phyloP scores from a whole-genome alignment of 2,329 filamentous ascomycete species.

The Trichoderma asperellum region DNA sequence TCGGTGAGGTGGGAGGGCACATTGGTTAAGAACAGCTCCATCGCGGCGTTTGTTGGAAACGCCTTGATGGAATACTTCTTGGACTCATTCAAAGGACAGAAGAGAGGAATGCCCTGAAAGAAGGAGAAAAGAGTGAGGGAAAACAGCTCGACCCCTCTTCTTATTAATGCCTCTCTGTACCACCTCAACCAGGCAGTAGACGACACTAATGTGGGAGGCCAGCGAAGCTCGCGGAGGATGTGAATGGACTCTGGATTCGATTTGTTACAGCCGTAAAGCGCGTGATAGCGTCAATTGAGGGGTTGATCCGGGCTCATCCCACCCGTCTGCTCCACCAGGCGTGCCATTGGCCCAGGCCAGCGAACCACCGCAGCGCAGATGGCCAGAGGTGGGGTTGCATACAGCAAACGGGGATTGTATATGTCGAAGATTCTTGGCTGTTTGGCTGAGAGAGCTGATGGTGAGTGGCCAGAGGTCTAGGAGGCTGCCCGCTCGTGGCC shows the following conservation, averaged over 20 bases:
- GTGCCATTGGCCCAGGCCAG: not conserved
- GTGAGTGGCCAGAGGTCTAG: not conserved
- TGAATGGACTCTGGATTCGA: not conserved
- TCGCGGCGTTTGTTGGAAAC: conserved; percentile 33
- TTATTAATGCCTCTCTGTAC: not conserved
- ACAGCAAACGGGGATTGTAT: not conserved
- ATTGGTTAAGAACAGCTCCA: conserved; percentile 53
- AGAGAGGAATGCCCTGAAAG: not conserved
- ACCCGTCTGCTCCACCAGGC: not conserved
- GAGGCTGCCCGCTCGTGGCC: not conserved
- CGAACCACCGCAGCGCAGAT: not conserved
- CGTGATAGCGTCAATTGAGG: conserved; percentile 13
- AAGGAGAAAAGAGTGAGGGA: not conserved
- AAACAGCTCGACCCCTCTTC: not conserved
- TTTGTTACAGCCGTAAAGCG: not conserved
- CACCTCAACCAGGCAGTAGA: not conserved
- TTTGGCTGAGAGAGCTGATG: not conserved
- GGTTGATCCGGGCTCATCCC: conserved; percentile 1
- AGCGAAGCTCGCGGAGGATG: not conserved
- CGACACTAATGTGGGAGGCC: conserved; percentile 15
- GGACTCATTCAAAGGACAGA: not conserved
- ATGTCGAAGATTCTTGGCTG: not conserved
- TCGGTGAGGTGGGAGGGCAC: conserved; percentile 49
- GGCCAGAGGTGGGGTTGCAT: not conserved
- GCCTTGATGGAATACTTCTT: not conserved